Evolutionary conservation across 2,329 filamentous ascomycete genomes (phyloP).

Genomic region (Ampelomyces quisqualis): DNA sequence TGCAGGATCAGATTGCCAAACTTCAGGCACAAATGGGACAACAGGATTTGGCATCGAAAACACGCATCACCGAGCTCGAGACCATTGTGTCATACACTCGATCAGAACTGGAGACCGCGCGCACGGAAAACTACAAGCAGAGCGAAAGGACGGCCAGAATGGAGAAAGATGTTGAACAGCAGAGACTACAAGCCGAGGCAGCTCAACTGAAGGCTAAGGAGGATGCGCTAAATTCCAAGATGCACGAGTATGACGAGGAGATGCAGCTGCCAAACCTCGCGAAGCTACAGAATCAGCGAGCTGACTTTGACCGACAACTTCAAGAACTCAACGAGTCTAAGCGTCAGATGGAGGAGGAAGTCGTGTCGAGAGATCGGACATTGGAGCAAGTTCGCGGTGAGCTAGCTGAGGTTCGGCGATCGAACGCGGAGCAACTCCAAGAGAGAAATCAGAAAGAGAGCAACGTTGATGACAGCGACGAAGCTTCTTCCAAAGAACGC

Average conservation of each 20-base stretch:
- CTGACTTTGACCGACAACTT: constrained; percentile 26
- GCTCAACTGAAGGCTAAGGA: constrained; percentile 21
- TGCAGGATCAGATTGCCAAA: constrained; percentile 24
- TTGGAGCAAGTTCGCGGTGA: constrained; percentile 20
- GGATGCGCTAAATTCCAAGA: constrained; percentile 21
- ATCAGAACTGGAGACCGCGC: constrained; percentile 33
- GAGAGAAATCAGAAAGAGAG: constrained; percentile 6
- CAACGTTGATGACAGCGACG: background rate
- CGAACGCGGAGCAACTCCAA: constrained; percentile 13
- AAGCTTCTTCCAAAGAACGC: constrained; percentile 11
- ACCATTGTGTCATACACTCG: constrained; percentile 38
- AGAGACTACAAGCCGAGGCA: constrained; percentile 12
- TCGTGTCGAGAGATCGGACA: constrained; percentile 10
- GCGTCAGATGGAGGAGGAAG: constrained; percentile 13
- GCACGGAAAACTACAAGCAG: constrained; percentile 34
- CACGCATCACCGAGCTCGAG: constrained; percentile 39
- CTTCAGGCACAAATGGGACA: constrained; percentile 30
- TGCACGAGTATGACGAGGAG: constrained; percentile 33
- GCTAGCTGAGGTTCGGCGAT: constrained; percentile 11
- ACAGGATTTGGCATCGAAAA: constrained; percentile 30
- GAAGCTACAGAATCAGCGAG: constrained; percentile 30
- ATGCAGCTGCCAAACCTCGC: constrained; percentile 26
- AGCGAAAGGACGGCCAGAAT: constrained; percentile 24
- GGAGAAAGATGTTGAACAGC: constrained; percentile 18
- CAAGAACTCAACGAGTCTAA: constrained; percentile 19